phyloP scores from a whole-genome alignment of 306 rosid genomes.

The Quercus agrifolia region DNA sequence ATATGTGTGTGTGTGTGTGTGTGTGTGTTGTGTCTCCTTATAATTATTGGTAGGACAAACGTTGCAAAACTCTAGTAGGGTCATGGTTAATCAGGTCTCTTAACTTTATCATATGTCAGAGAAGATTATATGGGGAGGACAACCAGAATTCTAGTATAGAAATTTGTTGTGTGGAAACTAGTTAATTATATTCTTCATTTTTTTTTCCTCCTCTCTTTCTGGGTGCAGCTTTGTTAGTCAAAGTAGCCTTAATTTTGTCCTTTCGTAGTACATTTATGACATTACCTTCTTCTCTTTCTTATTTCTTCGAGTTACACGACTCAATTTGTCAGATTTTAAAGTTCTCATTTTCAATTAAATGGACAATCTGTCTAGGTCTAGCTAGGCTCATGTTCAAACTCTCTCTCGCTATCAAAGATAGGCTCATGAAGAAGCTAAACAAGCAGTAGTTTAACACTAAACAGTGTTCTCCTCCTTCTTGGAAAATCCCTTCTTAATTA shows the following conservation, averaged over 20 bases:
- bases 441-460: background rate
- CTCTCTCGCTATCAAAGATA: too few relatives aligned
- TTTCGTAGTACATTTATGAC: background rate
- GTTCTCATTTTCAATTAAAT: too few relatives aligned
- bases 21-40: background rate
- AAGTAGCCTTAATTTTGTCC: background rate
- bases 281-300: background rate
- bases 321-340: background rate
- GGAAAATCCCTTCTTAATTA: background rate
- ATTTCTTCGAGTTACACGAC: background rate
- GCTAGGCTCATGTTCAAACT: too few relatives aligned
- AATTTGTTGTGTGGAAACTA: too few relatives aligned
- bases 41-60: background rate
- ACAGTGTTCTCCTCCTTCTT: background rate
- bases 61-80: background rate
- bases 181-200: background rate
- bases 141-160: background rate
- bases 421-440: too few relatives aligned
- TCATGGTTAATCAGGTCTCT: background rate
- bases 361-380: too few relatives aligned
- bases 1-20: too few relatives aligned
- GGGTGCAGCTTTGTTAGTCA: background rate
- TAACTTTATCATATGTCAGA: background rate
- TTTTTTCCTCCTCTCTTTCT: background rate
- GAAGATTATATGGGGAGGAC: background rate